Conservation (phyloP, 1,284 basidiomycete genomes). For the Apiotrichum sp. region DNA sequence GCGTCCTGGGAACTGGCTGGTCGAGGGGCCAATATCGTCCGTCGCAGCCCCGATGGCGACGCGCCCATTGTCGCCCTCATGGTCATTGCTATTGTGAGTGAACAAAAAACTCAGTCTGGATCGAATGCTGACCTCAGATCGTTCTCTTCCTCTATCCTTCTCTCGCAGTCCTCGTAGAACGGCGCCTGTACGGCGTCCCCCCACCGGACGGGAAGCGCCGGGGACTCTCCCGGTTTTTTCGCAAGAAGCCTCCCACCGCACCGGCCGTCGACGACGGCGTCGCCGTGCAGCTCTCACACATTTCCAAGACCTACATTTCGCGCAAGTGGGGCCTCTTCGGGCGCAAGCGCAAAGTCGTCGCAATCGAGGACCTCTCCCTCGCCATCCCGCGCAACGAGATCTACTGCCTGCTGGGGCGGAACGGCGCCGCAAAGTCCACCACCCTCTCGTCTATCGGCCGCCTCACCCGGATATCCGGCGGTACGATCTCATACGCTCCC, state of each 20-base stretch:
- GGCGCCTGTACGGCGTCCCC: slow-evolving; percentile 55
- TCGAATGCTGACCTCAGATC: slow-evolving; percentile 25
- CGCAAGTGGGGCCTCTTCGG: slow-evolving; percentile 23
- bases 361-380: slow-evolving; percentile 59
- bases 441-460: slow-evolving; percentile 62
- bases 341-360: slow-evolving; percentile 52
- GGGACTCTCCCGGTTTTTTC: too few relatives aligned
- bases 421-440: slow-evolving; percentile 73
- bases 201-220: slow-evolving; percentile 5
- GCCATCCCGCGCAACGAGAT: slow-evolving; percentile 64
- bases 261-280: slow-evolving; percentile 5
- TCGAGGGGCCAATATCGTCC: slow-evolving; percentile 52
- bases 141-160: slow-evolving; percentile 65
- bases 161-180: slow-evolving; percentile 58
- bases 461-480: slow-evolving; percentile 56
- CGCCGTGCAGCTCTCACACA: slow-evolving; percentile 23
- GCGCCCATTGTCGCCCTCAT: slow-evolving; percentile 57
- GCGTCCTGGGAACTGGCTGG: slow-evolving; percentile 60
- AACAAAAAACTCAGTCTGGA: too few relatives aligned
- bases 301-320: slow-evolving; percentile 26
- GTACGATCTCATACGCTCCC: slow-evolving; percentile 57
- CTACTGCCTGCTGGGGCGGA: slow-evolving; percentile 61
- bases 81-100: slow-evolving; percentile 54
- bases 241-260: too few relatives aligned
- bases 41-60: slow-evolving; percentile 57